A percentile compares a stretch with the other conserved stretches of the same genome.
Evolutionary conservation across 2,329 filamentous ascomycete genomes (phyloP).

Genomic region (Nemania sp.): DNA sequence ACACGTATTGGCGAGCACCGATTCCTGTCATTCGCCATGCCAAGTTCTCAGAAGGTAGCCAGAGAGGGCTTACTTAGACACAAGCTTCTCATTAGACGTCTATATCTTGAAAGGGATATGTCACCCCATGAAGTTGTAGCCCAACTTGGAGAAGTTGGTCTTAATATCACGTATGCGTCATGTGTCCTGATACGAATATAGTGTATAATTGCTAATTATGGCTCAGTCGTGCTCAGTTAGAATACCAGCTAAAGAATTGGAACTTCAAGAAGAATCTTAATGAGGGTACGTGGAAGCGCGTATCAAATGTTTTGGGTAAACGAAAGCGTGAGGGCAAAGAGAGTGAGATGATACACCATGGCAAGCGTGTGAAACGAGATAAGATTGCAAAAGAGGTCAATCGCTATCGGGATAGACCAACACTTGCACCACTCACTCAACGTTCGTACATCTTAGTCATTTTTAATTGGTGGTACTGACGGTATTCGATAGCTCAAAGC

Average conservation of each 20-base stretch:
- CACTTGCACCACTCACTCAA: neutral
- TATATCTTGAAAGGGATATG: no score
- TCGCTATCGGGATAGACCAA: neutral
- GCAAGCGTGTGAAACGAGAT: neutral
- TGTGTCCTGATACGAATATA: no score
- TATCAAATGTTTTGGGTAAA: neutral
- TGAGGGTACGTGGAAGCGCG: neutral
- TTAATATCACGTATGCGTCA: no score
- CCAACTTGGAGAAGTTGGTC: no score
- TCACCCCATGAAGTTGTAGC: no score
- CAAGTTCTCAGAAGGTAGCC: no score
- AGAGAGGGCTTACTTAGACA: no score
- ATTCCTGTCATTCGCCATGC: no score
- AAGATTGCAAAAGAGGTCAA: neutral
- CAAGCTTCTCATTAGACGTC: no score
- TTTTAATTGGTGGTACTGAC: neutral
- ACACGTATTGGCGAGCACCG: no score
- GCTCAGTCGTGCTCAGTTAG: neutral
- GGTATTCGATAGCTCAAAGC: neutral
- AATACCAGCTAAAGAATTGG: slow-evolving; percentile 1
- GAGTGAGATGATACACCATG: slow-evolving; percentile 3
- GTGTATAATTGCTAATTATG: neutral
- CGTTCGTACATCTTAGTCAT: neutral
- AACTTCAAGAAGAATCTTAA: neutral
- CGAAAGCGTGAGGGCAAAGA: neutral